Evolutionary conservation across 202 grass and related monocot species (phyloP).

Genomic region (Setaria viridis): DNA sequence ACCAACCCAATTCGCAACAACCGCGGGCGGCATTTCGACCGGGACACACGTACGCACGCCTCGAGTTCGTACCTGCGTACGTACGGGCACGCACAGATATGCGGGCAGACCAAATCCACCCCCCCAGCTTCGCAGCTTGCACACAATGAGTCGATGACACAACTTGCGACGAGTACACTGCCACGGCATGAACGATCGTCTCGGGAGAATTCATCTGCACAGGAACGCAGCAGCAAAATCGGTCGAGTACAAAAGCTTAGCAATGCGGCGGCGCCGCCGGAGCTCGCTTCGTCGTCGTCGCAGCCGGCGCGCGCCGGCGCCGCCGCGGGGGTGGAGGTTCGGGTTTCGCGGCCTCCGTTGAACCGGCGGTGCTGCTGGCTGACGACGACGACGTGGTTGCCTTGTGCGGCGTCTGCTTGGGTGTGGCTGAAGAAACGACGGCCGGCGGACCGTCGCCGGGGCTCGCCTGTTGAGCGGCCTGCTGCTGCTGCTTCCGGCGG

Average conservation of each 20-base stretch:
- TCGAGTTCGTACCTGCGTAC: neutral
- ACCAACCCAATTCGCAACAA: neutral
- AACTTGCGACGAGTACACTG: neutral
- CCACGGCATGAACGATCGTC: neutral
- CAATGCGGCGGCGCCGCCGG: neutral
- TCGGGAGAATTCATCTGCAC: neutral
- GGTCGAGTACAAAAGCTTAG: neutral
- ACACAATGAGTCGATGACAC: neutral
- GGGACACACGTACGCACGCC: neutral
- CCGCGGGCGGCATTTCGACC: neutral
- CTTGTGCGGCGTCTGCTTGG: neutral
- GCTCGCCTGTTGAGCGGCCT: neutral
- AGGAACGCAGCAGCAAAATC: neutral
- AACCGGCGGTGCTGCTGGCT: neutral
- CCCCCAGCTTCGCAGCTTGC: neutral
- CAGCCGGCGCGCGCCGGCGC: neutral
- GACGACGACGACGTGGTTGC: too few relatives aligned
- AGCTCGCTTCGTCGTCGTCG: too few relatives aligned
- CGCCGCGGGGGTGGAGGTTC: neutral
- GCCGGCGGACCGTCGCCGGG: neutral
- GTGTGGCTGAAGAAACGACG: neutral
- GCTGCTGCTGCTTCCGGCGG: conserved; percentile 46
- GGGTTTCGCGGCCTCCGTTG: neutral
- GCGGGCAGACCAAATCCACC: neutral
- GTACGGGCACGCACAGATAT: neutral